Base-by-base conservation (phyloP, 306 rosid genomes). In the Vigna radiata region DNA sequence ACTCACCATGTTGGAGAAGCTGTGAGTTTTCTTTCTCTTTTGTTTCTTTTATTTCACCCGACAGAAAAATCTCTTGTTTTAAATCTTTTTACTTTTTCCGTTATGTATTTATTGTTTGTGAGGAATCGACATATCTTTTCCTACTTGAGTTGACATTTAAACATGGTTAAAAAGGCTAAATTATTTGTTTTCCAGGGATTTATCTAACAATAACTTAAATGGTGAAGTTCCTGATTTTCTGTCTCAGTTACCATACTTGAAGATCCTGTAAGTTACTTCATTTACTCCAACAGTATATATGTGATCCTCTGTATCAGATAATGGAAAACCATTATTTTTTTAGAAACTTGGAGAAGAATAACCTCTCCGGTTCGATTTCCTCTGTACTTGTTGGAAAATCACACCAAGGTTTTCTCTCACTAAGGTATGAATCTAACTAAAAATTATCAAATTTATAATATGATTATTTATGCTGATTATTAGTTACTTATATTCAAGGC, bases 161-260 rank as follows among this genome's bases (percentile, higher is more conserved):
- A n/a, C n/a, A n/a, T n/a, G n/a, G n/a, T n/a, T n/a, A n/a, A n/a
- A n/a, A n/a, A n/a, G n/a, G n/a, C n/a, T n/a, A n/a, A n/a, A n/a
- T n/a, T n/a, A n/a, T n/a, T n/a, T n/a, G n/a, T n/a, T n/a, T n/a
- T 73, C 4, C 75, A 88, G 90, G 87, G 88, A 86, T 81, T 62
- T 86, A 66, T 88, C 92, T 50, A 75, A 87, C 75, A 87, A 87
- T 14, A 49, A 39, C 77, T 82, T 87, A 70, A 66, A 50, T 0
- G 87, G 89, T 43, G 11, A 39, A 18, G 49, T 85, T 9, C 86
- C 86, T 6, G 46, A 53, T 5, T 82, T 82, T 62, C 50, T 83
- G 12, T n/a, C 82, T 21, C 31, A 82, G 27, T 33, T 87, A 39
- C 68, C n/a, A 44, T 0, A 52, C 7, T 59, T 84, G 21, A 60